Base-by-base conservation (phyloP, 23 red algal species). In the Gracilaria caudata region DNA sequence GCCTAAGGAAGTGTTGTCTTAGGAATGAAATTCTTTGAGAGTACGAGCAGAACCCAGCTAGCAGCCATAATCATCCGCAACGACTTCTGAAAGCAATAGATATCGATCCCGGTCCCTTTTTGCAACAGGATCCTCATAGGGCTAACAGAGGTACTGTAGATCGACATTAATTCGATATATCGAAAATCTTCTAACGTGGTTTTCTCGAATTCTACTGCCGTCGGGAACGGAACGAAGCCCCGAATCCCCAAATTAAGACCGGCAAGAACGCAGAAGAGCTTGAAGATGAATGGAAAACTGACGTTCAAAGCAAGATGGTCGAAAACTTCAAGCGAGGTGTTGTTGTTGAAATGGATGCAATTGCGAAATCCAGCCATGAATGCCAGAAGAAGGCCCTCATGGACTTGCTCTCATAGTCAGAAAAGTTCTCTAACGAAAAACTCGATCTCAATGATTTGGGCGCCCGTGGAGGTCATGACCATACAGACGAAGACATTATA, bases 291-390 rank as follows among this genome's bases (percentile, higher is more conserved):
- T 64, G 46, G 40, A 73, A 89, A 76, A 64, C 73, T 77, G 71
- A 79, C 12, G 24, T 51, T 46, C 73, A 89, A 47, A 35, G 79
- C 32, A 75, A 68, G 7, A 4, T 29, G 19, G 33, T 89, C 24
- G 85, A 89, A 9, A 89, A 89, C 54, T 30, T 20, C 0, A 45
- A 73, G 51, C 85, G 85, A 64, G 85, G 51, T 2, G 25, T 89
- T 20, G 34, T 89, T 2, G 20, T 89, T 23, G 85, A 89, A 49
- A 64, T 89, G 51, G 85, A 79, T 43, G 70, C 44, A 29, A 25
- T 89, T 28, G 55, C 79, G 3, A 78, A 66, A 44, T 21, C 68
- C 41, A 71, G 57, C 68, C 16, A 32, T 19, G 57, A 79, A 38
- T 23, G 85, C 41, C 41, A 55, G 35, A 36, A 32, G 16, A 39